Evolutionary conservation across 2,329 filamentous ascomycete genomes (phyloP).

Genomic region (Fusarium sororula): DNA sequence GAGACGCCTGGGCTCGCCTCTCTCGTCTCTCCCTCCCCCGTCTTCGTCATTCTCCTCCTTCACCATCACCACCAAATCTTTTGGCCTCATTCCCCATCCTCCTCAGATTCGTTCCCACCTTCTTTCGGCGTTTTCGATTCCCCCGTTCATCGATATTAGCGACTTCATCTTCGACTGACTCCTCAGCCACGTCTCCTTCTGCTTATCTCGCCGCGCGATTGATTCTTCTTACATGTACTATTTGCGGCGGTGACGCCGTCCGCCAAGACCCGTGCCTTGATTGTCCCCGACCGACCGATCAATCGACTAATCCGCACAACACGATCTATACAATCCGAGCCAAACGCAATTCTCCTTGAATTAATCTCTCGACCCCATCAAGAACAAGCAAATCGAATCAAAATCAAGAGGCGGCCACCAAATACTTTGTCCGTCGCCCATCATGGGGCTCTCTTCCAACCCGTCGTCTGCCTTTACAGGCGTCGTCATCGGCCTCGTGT

Average conservation of each 20-base stretch:
- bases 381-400: not conserved
- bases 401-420: not conserved
- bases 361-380: not conserved
- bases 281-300: constrained; percentile 28
- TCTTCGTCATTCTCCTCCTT: constrained; percentile 26
- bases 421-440: constrained; percentile 18
- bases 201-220: constrained; percentile 36
- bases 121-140: constrained; percentile 18
- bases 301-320: constrained; percentile 31
- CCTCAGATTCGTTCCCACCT: constrained; percentile 6
- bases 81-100: constrained; percentile 13
- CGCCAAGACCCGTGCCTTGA: constrained; percentile 35
- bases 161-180: not conserved
- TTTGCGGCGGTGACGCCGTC: constrained; percentile 45
- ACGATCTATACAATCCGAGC: constrained; percentile 23
- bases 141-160: constrained; percentile 6
- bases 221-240: constrained; percentile 40
- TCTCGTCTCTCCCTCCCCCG: constrained; percentile 21
- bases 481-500: constrained; percentile 93
- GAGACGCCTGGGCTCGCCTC: constrained; percentile 7
- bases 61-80: constrained; percentile 9
- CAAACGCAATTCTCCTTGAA: constrained; percentile 20
- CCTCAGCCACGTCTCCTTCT: not conserved
- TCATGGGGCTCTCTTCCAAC: constrained; percentile 45
- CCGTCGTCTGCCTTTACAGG: constrained; percentile 68